Evolutionary conservation across 192 early-diverging fungal genomes (phyloP).

Genomic region (Cetraspora pellucida): DNA sequence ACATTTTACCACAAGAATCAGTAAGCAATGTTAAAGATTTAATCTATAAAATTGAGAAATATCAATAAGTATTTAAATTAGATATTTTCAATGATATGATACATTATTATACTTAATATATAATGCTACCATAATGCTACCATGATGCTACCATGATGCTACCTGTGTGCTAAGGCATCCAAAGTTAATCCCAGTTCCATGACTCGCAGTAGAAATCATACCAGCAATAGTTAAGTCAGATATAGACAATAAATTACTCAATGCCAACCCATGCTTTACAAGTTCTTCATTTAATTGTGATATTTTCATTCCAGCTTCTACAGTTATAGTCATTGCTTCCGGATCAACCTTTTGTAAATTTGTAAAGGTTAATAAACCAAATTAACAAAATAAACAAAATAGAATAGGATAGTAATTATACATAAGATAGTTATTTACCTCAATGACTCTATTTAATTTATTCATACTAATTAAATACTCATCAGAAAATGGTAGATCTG

Average conservation of each 20-base stretch:
- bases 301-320: constrained; percentile 68
- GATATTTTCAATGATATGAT: background rate
- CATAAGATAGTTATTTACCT: constrained; percentile 32
- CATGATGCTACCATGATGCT: too few relatives aligned
- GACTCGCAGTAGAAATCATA: constrained; percentile 71
- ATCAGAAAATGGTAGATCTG: constrained; percentile 68
- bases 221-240: constrained; percentile 77
- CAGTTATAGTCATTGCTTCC: constrained; percentile 52
- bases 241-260: constrained; percentile 73
- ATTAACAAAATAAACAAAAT: too few relatives aligned
- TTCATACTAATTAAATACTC: constrained; percentile 72
- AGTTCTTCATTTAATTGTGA: constrained; percentile 62
- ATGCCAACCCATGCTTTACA: constrained; percentile 56
- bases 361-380: background rate
- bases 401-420: too few relatives aligned
- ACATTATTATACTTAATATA: background rate
- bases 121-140: too few relatives aligned
- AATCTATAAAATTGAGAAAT: background rate
- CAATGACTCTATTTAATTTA: constrained; percentile 58
- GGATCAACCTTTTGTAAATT: constrained; percentile 41
- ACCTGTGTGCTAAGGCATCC: constrained; percentile 62
- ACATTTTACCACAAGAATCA: constrained; percentile 49
- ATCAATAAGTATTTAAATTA: background rate
- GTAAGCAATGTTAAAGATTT: constrained; percentile 69
- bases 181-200: constrained; percentile 69